Evolutionary conservation across 176 grass and related monocot species (phyloP), one percentile per base, ranked within the genome.

Genomic region (Hordeum marinum): DNA sequence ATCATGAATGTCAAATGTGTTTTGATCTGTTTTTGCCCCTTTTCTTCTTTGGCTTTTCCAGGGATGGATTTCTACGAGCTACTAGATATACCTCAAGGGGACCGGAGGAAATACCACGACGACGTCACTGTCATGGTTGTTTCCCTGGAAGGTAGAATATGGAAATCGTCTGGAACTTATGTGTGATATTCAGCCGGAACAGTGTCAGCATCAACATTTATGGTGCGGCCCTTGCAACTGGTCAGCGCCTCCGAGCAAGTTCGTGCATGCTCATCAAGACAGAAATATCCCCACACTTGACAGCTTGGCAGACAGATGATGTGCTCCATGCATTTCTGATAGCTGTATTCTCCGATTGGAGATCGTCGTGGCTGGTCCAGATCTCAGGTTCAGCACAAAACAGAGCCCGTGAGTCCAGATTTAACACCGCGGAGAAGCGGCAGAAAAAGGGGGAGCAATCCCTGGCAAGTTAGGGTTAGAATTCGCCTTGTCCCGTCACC

Each of bases 41-140:
- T 5, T 14, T 7, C 21, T 18, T 80, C 61, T 23, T 75, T 67
- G 63, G 13, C 29, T 11, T 86, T 89, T 24, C 59, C 65, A 97
- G 94, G 94, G 72, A 87, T 97, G 90, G 92, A 97, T 58, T 97
- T 97, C 25, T 82, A 86, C 9, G 94, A 94, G 81, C 71, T 97
- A 76, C 70, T 97, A 85, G 94, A 97, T 75, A 92, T 97, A 89
- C 94, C 94, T 87, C 94, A 94, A 82, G 94, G 94, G 32, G 94
- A 97, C 57, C 88, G 94, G 36, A 82, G 94, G 73, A 94, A 94
- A 86, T 94, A 97, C 84, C 94, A 97, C 70, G 94, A 97, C 78
- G 92, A 97, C 84, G 92, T 97, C 68, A 97, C 94, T 11, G 86
- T 97, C 55, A 97, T 97, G 92, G 90, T 97, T 75, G 83, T 97